Evolutionary conservation across 306 rosid genomes (phyloP).

Genomic region (Vigna reflexopilosa): DNA sequence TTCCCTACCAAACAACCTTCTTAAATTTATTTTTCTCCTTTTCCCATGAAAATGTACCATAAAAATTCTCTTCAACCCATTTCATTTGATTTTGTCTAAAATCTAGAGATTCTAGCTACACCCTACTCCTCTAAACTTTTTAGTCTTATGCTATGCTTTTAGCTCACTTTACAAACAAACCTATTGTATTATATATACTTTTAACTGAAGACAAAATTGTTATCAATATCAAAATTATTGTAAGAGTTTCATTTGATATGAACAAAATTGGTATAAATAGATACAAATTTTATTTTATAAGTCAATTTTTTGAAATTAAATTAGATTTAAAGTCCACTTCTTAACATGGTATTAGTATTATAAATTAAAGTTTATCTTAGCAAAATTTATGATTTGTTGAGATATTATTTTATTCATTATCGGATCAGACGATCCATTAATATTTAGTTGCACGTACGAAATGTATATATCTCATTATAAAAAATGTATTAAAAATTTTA

Average conservation of each 20-base stretch:
- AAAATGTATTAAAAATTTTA: accelerated
- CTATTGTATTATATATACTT: background rate
- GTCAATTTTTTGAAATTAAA: too few relatives aligned
- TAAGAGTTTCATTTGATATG: background rate
- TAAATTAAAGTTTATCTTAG: accelerated
- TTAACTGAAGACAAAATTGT: background rate
- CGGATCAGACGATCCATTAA: too few relatives aligned
- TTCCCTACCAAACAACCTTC: conserved; percentile 7
- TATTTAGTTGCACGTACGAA: too few relatives aligned
- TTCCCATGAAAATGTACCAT: conserved; percentile 5
- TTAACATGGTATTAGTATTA: too few relatives aligned
- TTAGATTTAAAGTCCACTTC: accelerated
- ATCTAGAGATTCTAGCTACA: background rate
- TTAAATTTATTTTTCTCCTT: background rate
- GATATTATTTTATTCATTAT: too few relatives aligned
- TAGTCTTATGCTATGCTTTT: background rate
- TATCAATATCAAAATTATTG: background rate
- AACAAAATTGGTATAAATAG: too few relatives aligned
- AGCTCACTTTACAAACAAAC: background rate
- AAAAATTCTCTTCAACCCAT: background rate
- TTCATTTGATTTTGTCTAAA: conserved; percentile 17
- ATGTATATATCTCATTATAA: too few relatives aligned
- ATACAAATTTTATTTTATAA: too few relatives aligned
- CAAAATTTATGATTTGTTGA: too few relatives aligned
- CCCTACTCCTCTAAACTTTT: background rate